Evolutionary conservation across 139 green algal species (phyloP), one percentile per base, ranked within the genome.

Genomic region (Auxenochlorella protothecoides): DNA sequence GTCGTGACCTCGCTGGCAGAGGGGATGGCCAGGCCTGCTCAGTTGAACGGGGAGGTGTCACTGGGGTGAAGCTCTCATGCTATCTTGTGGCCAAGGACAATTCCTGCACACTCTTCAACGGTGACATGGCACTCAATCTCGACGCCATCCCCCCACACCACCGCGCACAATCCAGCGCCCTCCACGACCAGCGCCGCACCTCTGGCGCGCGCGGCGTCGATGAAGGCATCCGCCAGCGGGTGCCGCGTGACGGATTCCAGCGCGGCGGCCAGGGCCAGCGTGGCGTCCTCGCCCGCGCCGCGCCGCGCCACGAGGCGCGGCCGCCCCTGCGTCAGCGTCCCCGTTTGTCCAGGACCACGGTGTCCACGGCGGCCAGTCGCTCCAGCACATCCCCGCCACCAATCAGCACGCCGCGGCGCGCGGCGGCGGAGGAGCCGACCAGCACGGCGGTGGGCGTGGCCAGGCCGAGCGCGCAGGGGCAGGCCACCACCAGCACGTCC

Each of bases 311-410:
- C 62, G 0, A 72, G 68, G 3, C 55, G 55, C 13, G 64, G 53
- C 59, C 66, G 51, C 54, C 87, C 92, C 56, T 85, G 65, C 0
- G 93, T 98, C 5, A 98, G 80, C 6, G 93, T 98, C 55, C 93
- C 93, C 3, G 93, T 98, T 98, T 98, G 85, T 98, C 93, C 80
- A 98, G 96, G 9, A 95, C 85, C 7, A 96, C 76, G 3, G 82
- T 88, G 71, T 91, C 76, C 16, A 98, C 82, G 7, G 68, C 55
- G 53, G 79, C 83, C 56, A 92, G 67, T 6, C 78, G 76, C 84
- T 98, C 92, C 57, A 99, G 73, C 55, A 95, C 91, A 56, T 97
- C 92, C 0, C 92, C 95, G 27, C 88, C 82, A 2, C 92, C 75
- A 63, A 97, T 76, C 68, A 99, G 85, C 70, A 99, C 78, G 3